Evolutionary conservation across 768 basidiomycete genomes (phyloP).

Genomic region (Boletus eberwhitei): DNA sequence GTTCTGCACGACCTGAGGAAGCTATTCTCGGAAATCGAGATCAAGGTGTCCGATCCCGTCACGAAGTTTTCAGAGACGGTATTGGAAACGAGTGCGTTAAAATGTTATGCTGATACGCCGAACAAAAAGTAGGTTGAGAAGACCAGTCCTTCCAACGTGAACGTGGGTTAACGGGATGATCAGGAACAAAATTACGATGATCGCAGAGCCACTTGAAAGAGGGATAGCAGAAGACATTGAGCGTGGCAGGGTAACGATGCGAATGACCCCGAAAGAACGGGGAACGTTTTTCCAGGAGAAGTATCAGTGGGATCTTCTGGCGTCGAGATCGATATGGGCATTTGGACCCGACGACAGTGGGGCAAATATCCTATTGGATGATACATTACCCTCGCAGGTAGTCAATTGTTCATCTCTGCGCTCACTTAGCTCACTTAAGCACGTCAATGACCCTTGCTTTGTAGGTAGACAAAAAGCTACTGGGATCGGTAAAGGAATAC

Average conservation of each 20-base stretch:
- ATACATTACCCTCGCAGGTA: constrained; percentile 93
- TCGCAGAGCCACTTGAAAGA: constrained; percentile 94
- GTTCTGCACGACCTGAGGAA: constrained; percentile 93
- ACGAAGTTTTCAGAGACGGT: constrained; percentile 99
- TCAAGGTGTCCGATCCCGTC: constrained; percentile 99
- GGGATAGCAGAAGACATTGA: constrained; percentile 98
- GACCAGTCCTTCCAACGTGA: constrained; percentile 2
- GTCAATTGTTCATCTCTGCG: constrained; percentile 8
- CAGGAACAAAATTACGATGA: constrained; percentile 98
- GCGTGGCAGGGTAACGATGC: constrained; percentile 87
- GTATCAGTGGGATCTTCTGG: constrained; percentile 97
- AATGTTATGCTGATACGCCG: constrained; percentile 98
- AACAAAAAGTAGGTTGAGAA: constrained; percentile 82
- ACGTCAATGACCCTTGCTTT: neutral
- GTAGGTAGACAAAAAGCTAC: constrained; percentile 89
- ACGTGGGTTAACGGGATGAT: constrained; percentile 10
- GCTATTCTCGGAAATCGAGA: constrained; percentile 96
- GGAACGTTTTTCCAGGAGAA: constrained; percentile 96
- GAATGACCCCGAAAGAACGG: constrained; percentile 92
- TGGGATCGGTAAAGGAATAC: constrained; percentile 87
- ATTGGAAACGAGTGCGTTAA: constrained; percentile 93
- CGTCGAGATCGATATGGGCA: constrained; percentile 98
- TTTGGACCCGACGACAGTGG: constrained; percentile 98
- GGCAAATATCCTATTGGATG: constrained; percentile 90
- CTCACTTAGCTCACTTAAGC: neutral